Evolutionary conservation across 176 grass and related monocot genomes (phyloP).

Genomic region (Ensete glaucum): DNA sequence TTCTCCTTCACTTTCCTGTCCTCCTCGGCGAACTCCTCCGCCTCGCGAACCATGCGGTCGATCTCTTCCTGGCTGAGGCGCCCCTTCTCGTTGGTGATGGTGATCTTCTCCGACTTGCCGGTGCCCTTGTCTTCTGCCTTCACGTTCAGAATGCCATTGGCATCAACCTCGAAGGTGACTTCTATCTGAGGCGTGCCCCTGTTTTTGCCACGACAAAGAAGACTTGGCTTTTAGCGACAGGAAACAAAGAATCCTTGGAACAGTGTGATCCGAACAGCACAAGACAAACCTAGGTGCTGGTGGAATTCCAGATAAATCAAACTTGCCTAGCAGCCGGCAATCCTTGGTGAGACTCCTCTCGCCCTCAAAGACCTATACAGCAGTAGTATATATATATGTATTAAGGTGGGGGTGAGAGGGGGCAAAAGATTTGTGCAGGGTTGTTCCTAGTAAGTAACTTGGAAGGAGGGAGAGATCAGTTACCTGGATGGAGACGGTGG

Average conservation of each 20-base stretch:
- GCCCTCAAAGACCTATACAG: conserved; percentile 44
- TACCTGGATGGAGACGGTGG: conserved; percentile 48
- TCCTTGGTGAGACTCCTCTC: conserved; percentile 61
- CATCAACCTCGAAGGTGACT: conserved; percentile 48
- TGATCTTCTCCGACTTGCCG: conserved; percentile 46
- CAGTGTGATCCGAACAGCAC: not conserved
- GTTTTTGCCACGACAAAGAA: not conserved
- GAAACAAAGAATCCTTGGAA: not conserved
- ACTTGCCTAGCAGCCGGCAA: conserved; percentile 48
- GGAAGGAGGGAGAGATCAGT: not conserved
- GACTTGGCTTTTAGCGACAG: not conserved
- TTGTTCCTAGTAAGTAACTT: not conserved
- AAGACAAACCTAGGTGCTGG: conserved; percentile 37
- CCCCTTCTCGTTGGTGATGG: conserved; percentile 48
- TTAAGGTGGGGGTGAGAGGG: not conserved
- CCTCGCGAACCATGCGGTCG: conserved; percentile 42
- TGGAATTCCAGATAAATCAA: conserved; percentile 52
- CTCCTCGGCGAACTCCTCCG: conserved; percentile 46
- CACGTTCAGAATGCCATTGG: conserved; percentile 42
- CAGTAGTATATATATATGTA: not conserved
- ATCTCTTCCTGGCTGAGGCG: conserved; percentile 50
- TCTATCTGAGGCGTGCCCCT: conserved; percentile 51
- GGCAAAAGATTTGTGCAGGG: not conserved
- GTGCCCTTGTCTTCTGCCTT: conserved; percentile 49
- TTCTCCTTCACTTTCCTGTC: conserved; percentile 45